Evolutionary conservation across 2,329 filamentous ascomycete species (phyloP), one percentile per base, ranked within the genome.

Genomic region (Trichoderma citrinoviride): DNA sequence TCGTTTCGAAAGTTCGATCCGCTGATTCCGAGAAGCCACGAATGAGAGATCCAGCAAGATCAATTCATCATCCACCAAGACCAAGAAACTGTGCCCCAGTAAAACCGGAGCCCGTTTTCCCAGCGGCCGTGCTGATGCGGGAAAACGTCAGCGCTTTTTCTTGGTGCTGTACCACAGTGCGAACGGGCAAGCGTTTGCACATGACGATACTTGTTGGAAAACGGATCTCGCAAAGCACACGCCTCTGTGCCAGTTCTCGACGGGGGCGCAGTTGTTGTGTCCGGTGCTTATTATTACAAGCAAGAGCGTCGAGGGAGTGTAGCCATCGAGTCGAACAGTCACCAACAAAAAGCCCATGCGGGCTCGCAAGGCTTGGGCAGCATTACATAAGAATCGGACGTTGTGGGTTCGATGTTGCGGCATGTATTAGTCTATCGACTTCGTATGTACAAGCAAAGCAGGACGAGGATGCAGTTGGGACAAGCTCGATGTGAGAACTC

Each of bases 231-330:
- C 33, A 37, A 37, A 37, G 10, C 14, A 37, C 33, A 37, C 33
- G 33, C 33, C 33, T 37, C 33, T 37, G 33, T 37, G 33, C 33
- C 10, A 37, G 33, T 37, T 37, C 10, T 14, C 14, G 10, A 37
- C 14, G 33, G 33, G 10, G 10, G 33, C 40, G 8, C 19, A 53
- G 4, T 15, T 46, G 46, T 25, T n/a, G 17, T 53, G 17, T 61
- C 17, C 3, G 10, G 3, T 44, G 15, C 23, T 50, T 25, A 29
- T 25, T 37, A 12, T 15, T 43, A 53, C 27, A 37, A 3, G 19
- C 27, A 52, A 29, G 46, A 21, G 47, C 56, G 41, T 29, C 57
- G 46, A 52, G 57, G 58, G 58, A 61, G 58, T 61, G 58, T 54
- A 21, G 49, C 58, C 49, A 61, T 61, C n/a, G 53, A 61, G 21